phyloP scores from a whole-genome alignment of 345 rosid species.

The Pistacia atlantica region DNA sequence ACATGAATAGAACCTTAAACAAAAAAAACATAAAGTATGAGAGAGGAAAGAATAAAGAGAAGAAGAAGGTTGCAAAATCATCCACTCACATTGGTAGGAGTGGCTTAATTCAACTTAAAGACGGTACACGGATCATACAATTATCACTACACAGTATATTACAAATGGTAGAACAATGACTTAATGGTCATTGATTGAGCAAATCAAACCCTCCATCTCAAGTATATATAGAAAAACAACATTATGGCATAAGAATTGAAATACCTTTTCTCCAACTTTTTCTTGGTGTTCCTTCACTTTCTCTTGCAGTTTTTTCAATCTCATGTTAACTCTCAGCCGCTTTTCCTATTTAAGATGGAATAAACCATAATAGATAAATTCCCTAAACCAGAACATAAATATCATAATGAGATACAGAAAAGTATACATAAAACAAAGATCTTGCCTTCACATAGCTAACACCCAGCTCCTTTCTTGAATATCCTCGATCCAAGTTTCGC shows the following conservation, averaged over 20 bases:
- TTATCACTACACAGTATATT: not conserved
- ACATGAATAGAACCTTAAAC: not conserved
- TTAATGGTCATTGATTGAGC: too few relatives aligned
- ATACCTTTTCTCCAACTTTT: conserved; percentile 79
- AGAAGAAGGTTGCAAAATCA: not conserved
- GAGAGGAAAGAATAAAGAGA: not conserved
- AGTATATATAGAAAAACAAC: not conserved
- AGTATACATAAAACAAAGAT: not conserved
- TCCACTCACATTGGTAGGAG: not conserved
- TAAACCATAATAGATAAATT: conserved; percentile 1
- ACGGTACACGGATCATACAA: not conserved
- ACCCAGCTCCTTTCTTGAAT: conserved; percentile 90
- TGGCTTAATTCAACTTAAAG: not conserved
- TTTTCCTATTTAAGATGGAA: conserved; percentile 61
- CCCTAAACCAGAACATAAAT: not conserved
- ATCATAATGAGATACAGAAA: not conserved
- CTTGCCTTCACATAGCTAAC: conserved; percentile 92
- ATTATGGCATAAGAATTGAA: conserved; percentile 20
- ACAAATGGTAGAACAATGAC: too few relatives aligned
- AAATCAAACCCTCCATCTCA: not conserved
- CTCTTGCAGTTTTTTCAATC: conserved; percentile 85
- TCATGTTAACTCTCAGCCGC: conserved; percentile 91
- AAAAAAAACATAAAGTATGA: not conserved
- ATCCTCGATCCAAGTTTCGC: conserved; percentile 91
- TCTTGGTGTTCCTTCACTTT: conserved; percentile 94